phyloP scores from a whole-genome alignment of 768 basidiomycete species.

The Lactifluus subvellereus region DNA sequence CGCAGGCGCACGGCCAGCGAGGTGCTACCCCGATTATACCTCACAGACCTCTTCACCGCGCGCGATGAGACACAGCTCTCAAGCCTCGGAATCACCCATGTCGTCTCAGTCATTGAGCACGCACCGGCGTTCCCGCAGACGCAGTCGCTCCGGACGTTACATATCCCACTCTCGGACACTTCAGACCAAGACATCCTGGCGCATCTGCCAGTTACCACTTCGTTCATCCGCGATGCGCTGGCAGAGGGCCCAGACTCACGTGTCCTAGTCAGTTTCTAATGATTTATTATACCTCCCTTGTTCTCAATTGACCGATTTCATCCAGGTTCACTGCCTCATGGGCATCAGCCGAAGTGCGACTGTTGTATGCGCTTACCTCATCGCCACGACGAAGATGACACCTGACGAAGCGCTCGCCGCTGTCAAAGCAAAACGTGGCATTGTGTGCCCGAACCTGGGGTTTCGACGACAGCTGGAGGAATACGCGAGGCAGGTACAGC shows the following conservation, averaged over 20 bases:
- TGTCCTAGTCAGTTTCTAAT: constrained; percentile 41
- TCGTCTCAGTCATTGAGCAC: constrained; percentile 57
- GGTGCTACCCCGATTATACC: constrained; percentile 49
- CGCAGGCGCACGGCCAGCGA: constrained; percentile 22
- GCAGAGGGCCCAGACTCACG: constrained; percentile 38
- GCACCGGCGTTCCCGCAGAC: constrained; percentile 31
- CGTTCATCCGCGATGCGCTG: constrained; percentile 47
- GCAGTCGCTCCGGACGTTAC: constrained; percentile 40
- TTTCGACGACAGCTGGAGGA: constrained; percentile 30
- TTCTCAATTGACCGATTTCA: not conserved
- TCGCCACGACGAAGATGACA: constrained; percentile 29
- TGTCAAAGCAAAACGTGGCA: constrained; percentile 25
- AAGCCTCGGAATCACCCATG: constrained; percentile 68
- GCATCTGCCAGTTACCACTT: constrained; percentile 44
- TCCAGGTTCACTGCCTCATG: constrained; percentile 70
- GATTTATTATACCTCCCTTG: not conserved
- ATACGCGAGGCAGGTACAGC: not conserved
- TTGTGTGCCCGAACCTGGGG: constrained; percentile 32
- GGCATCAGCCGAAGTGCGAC: constrained; percentile 75
- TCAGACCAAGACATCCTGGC: constrained; percentile 37
- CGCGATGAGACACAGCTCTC: constrained; percentile 40
- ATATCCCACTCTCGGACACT: constrained; percentile 46
- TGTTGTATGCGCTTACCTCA: constrained; percentile 65
- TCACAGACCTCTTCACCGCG: constrained; percentile 57
- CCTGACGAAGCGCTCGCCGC: constrained; percentile 28